Evolutionary conservation across 1,284 basidiomycete species (phyloP).

Genomic region (Tremellales sp.): DNA sequence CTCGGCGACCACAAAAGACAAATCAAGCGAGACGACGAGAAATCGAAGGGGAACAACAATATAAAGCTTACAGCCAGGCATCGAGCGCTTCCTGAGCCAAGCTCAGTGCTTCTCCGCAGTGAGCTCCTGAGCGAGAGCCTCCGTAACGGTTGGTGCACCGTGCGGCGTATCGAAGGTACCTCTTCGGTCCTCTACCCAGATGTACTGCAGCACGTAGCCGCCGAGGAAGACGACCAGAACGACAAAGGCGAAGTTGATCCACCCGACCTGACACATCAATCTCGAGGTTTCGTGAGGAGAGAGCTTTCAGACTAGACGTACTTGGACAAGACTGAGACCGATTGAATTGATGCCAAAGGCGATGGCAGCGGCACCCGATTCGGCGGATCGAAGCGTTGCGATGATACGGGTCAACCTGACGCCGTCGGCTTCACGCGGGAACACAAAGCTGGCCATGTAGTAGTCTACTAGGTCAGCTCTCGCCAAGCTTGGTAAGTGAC

Average conservation of each 20-base stretch:
- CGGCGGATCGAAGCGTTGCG: constrained; percentile 17
- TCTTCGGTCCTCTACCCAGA: constrained; percentile 12
- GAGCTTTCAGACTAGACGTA: no score
- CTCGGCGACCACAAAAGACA: not conserved
- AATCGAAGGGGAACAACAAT: no score
- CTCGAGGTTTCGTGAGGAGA: not conserved
- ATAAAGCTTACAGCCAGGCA: not conserved
- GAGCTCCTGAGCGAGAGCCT: not conserved
- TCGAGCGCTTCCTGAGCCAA: not conserved
- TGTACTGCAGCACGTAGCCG: constrained; percentile 10
- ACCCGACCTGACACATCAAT: constrained; percentile 4
- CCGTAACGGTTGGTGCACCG: not conserved
- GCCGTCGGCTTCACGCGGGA: constrained; percentile 11
- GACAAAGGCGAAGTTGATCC: constrained; percentile 15
- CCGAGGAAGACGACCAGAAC: constrained; percentile 12
- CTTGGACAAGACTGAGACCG: constrained; percentile 1
- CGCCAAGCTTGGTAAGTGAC: not conserved
- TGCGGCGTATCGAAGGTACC: constrained; percentile 7
- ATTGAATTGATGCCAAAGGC: constrained; percentile 15
- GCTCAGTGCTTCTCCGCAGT: not conserved
- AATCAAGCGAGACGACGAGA: no score
- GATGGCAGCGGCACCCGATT: constrained; percentile 15
- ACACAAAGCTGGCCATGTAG: constrained; percentile 15
- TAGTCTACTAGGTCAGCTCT: not conserved
- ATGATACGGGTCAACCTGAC: constrained; percentile 15